Base-by-base conservation (phyloP, 352 stramenopile species). In the Thraustochytrium sp. region DNA sequence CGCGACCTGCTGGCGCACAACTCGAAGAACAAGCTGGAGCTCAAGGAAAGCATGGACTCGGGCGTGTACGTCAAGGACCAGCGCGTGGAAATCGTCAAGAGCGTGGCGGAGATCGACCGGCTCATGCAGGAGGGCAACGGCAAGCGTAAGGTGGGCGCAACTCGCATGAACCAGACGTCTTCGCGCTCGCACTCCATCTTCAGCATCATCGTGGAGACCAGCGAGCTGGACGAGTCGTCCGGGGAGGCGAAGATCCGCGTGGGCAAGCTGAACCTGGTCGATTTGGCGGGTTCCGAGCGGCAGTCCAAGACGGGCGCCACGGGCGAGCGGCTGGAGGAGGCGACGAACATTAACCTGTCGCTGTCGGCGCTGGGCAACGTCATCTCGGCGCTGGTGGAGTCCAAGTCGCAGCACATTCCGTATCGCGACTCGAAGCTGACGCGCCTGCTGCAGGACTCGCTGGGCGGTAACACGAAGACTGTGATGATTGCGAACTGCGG, bases 401-500 rank as follows among this genome's bases (percentile, higher is more conserved):
- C 88, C 46, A 95, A 92, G 59, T 95, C 92, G 16, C 89, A 96
- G 83, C 94, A 98, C 77, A 96, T 98, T 76, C 94, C 94, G 11
- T 98, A 97, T 87, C 89, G 96, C 55, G 96, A 99, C 87, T 97
- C 91, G 0, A 99, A 99, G 87, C 89, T 99, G 4, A 99, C 96
- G n/a, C 87, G 96, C 21, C 87, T 99, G 23, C 88, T 99, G 38
- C 95, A 98, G 85, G 95, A 98, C 85, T 96, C 90, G 3, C 89
- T 99, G 2, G 95, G 95, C 64, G 95, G 96, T 34, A 98, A 98
- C 84, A 98, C 96, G 0, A 96, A 98, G 87, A 98, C 95, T 4
- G 93, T 98, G 49, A 99, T 99, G 96, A 97, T 97, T 77, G 95
- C 95, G 3, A 98, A 98, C 89, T 97, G 93, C 75, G 95, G 95